A percentile compares a stretch with the other conserved stretches of the same genome.
Conservation (phyloP, 108 stramenopile genomes). For the Aurantiochytrium sp. region DNA sequence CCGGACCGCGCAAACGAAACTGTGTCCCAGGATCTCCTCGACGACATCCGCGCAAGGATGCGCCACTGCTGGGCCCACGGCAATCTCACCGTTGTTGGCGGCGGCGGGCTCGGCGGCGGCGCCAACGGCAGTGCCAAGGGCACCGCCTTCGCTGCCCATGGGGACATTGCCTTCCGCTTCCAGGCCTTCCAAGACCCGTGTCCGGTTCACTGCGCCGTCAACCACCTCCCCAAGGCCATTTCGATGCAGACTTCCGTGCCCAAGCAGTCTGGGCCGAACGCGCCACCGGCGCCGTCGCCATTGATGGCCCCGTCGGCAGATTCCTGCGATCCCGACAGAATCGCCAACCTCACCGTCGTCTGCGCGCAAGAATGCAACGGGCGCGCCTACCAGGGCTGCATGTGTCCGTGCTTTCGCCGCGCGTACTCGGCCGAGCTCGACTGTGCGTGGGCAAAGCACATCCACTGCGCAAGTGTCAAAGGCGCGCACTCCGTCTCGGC, state of each 20-base stretch:
- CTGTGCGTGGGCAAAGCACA: neutral
- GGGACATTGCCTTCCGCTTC: neutral
- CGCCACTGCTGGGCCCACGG: neutral
- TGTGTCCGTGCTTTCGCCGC: neutral
- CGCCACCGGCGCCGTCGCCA: neutral
- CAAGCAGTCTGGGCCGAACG: neutral
- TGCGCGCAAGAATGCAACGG: neutral
- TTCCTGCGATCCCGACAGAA: neutral
- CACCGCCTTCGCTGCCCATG: neutral
- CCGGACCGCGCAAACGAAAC: neutral
- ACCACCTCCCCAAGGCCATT: too few species aligned
- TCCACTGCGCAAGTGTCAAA: neutral
- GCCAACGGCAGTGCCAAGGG: too few species aligned
- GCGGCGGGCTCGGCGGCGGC: conserved; percentile 4
- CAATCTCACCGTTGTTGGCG: neutral
- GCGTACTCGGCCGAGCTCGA: neutral
- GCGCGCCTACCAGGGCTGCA: neutral
- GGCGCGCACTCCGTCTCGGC: too few species aligned
- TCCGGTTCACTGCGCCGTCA: neutral
- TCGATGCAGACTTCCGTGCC: too few species aligned
- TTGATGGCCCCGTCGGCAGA: neutral
- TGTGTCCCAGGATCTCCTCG: neutral
- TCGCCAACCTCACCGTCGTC: neutral
- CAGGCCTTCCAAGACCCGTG: neutral
- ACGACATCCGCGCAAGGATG: neutral